Percentiles rank a stretch among this genome's conserved stretches.
Evolutionary conservation across 1,284 basidiomycete species (phyloP).

Genomic region (Trichosporon ovoides): DNA sequence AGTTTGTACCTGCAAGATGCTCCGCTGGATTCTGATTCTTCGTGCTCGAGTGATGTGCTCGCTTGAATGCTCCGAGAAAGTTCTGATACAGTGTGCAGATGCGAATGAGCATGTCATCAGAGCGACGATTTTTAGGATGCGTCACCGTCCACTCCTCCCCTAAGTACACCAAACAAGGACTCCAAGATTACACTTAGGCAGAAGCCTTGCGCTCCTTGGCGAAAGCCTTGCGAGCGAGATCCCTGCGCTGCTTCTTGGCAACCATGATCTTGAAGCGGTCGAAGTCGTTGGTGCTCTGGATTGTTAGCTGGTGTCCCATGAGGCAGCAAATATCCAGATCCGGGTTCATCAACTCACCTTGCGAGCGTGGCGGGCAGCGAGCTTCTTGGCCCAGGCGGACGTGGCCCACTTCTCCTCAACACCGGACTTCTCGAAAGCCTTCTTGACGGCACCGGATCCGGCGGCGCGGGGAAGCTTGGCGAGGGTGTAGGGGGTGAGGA

Average conservation of each 20-base stretch:
- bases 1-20: too few species aligned
- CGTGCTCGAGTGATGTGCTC: background rate
- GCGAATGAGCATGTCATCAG: conserved; percentile 24
- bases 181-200: conserved; percentile 30
- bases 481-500: conserved; percentile 81
- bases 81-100: conserved; percentile 10
- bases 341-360: conserved; percentile 52
- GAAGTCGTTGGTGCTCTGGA: conserved; percentile 71
- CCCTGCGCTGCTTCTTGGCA: conserved; percentile 55
- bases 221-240: conserved; percentile 50
- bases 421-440: conserved; percentile 67
- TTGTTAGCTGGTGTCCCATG: background rate
- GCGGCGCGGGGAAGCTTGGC: conserved; percentile 83
- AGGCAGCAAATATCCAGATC: background rate
- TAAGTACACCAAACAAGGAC: conserved; percentile 6
- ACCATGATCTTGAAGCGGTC: conserved; percentile 65
- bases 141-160: conserved; percentile 6
- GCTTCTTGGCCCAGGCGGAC: conserved; percentile 86
- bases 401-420: conserved; percentile 60
- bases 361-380: conserved; percentile 69
- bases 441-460: conserved; percentile 74
- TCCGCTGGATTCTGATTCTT: background rate
- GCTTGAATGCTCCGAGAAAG: background rate
- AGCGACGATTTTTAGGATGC: conserved; percentile 14
- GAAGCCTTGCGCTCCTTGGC: conserved; percentile 52